These are phyloP conservation scores for Hura crepitans DNA, from an alignment of 441 rosid species.

Conservation along the genomic window DNA sequence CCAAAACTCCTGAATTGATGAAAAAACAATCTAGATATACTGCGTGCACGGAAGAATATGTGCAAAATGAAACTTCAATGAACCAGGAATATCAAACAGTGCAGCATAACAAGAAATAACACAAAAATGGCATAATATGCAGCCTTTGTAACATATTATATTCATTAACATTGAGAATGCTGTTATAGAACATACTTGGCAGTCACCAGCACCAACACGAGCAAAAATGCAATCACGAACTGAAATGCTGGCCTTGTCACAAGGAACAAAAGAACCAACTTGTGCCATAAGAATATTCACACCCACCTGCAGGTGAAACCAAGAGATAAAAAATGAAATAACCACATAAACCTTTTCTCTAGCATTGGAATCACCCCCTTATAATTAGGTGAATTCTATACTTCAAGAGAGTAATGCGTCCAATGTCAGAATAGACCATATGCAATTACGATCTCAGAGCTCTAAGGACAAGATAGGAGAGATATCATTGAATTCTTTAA, in stretches of 20 bases:
- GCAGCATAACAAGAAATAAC: not conserved
- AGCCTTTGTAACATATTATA: not conserved
- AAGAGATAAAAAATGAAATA: slow-evolving; percentile 15
- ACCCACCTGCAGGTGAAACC: slow-evolving; percentile 57
- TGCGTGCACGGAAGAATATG: not conserved
- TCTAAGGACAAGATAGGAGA: slow-evolving; percentile 6
- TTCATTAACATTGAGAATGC: slow-evolving; percentile 14
- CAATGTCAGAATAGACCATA: slow-evolving; percentile 10
- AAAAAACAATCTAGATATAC: slow-evolving; percentile 5
- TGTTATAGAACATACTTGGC: slow-evolving; percentile 69
- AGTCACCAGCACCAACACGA: slow-evolving; percentile 98
- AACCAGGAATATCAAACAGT: not conserved
- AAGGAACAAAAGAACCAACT: slow-evolving; percentile 96
- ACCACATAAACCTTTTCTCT: not conserved
- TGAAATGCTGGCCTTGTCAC: slow-evolving; percentile 84
- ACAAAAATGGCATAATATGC: not conserved
- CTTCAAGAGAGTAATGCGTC: not conserved
- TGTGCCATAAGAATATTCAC: slow-evolving; percentile 97
- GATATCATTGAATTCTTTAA: slow-evolving; percentile 7
- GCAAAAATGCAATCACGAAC: slow-evolving; percentile 97
- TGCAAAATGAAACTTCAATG: not conserved
- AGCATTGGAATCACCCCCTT: not conserved
- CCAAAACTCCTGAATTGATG: not conserved
- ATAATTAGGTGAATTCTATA: not conserved
- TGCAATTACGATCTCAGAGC: not conserved